Evolutionary conservation across 2,329 filamentous ascomycete genomes (phyloP), one percentile per base, ranked within the genome.

Genomic region (Pseudonectria foliicola): DNA sequence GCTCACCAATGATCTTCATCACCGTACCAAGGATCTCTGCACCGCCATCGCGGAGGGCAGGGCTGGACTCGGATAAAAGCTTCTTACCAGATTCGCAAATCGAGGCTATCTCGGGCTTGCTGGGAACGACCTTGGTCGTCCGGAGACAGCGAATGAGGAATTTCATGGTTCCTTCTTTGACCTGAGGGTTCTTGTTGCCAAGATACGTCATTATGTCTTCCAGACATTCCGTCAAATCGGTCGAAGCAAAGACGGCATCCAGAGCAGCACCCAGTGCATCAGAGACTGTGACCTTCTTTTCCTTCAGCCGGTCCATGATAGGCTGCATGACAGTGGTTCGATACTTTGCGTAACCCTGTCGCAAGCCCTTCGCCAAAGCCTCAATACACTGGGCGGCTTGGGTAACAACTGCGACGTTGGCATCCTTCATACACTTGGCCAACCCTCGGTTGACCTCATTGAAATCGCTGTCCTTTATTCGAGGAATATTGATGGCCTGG

Each of bases 1-100:
- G 79, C 61, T 98, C 93, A 27, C 92, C 90, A 66, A 96, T 85
- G 36, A 98, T 96, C 66, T 96, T 98, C 92, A 95, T 96, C 32
- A 98, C 62, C 0, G 89, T 95, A 44, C 93, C 92, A 3, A 98
- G 68, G 24, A 92, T 80, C 60, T 98, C 92, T 11, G 89, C 89
- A 58, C 89, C 92, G 21, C 87, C 88, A 31, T 90, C 82, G 62
- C 92, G 79, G 39, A 94, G 77, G 3, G 75, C 81, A 50, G 93
- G 89, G 48, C 81, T 89, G 0, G 86, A 90, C 57, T 98, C 92
- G 0, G 89, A 82, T 12, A 98, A 70, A 7, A 96, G 68, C 60
- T 95, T 96, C 54, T 90, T 95, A 18, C 80, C 81, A 1, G 80
- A 76, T 51, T 96, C 92, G n/a, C 88, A 85, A 35, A 96, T 87